Conservation (phyloP, 2,329 filamentous ascomycete species). For the Chrysoporthe puriensis region DNA sequence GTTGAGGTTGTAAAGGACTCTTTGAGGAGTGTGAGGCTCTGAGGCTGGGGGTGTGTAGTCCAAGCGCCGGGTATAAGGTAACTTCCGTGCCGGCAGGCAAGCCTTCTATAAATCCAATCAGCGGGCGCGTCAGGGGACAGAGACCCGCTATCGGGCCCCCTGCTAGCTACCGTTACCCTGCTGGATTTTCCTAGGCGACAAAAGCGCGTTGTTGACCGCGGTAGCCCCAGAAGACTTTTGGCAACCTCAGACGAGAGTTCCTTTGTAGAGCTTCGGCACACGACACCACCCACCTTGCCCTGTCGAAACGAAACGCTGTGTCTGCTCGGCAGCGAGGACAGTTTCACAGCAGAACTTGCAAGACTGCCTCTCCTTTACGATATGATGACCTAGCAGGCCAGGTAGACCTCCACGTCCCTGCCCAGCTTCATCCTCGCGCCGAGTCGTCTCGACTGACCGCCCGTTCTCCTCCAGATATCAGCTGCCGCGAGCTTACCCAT, state of each 20-base stretch:
- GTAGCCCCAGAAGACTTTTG: constrained; percentile 14
- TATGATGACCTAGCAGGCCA: constrained; percentile 30
- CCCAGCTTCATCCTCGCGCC: constrained; percentile 6
- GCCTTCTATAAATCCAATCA: constrained; percentile 6
- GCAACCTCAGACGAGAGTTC: constrained; percentile 5
- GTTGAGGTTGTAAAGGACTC: neutral
- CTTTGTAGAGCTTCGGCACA: neutral
- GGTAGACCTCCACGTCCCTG: neutral
- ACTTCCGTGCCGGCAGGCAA: constrained; percentile 10
- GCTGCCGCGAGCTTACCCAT: constrained; percentile 28
- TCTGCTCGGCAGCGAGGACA: constrained; percentile 5
- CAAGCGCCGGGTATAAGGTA: neutral
- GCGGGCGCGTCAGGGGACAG: neutral
- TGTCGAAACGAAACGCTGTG: neutral
- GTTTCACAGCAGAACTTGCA: constrained; percentile 1
- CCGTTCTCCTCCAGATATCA: constrained; percentile 19
- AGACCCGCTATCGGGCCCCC: constrained; percentile 3
- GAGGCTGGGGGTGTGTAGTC: neutral
- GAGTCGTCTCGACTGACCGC: constrained; percentile 8
- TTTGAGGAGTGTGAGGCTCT: neutral
- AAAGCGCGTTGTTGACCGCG: constrained; percentile 19
- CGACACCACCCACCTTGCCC: neutral
- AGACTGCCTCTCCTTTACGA: constrained; percentile 17
- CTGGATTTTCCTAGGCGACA: constrained; percentile 13
- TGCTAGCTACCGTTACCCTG: constrained; percentile 13